phyloP scores from a whole-genome alignment of 2,329 filamentous ascomycete species.

The Phaeosphaeriaceae sp. region DNA sequence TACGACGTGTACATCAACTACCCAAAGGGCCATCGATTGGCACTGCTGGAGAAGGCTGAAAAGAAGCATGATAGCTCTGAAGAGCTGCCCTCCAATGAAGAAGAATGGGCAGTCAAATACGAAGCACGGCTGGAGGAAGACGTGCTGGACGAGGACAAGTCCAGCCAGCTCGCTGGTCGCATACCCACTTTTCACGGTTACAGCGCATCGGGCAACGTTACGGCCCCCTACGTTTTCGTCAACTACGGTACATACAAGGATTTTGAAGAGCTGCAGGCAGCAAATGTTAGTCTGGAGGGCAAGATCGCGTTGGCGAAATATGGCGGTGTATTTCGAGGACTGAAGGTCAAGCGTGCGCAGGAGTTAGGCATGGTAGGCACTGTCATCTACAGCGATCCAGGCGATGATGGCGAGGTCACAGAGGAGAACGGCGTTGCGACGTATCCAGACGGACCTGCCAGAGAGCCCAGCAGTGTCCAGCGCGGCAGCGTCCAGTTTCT shows the following conservation, averaged over 20 bases:
- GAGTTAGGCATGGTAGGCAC: conserved; percentile 88
- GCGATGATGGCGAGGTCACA: conserved; percentile 83
- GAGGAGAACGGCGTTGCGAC: conserved; percentile 79
- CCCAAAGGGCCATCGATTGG: conserved; percentile 56
- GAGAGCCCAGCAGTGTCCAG: conserved; percentile 88
- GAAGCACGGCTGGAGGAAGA: conserved; percentile 86
- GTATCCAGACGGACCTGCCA: conserved; percentile 86
- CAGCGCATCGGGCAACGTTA: conserved; percentile 90
- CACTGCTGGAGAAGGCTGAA: conserved; percentile 49
- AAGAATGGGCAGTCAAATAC: conserved; percentile 69
- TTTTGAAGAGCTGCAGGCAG: conserved; percentile 79
- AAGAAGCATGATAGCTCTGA: conserved; percentile 62
- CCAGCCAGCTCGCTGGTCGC: conserved; percentile 72
- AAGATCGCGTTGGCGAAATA: conserved; percentile 91
- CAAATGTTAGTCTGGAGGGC: conserved; percentile 77
- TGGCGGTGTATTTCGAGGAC: conserved; percentile 82
- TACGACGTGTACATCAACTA: conserved; percentile 63
- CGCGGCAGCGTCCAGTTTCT: conserved; percentile 78
- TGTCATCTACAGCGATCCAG: conserved; percentile 86
- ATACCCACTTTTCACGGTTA: conserved; percentile 96
- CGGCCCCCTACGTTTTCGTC: conserved; percentile 83
- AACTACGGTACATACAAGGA: conserved; percentile 91
- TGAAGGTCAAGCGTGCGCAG: conserved; percentile 92
- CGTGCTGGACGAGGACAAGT: conserved; percentile 81
- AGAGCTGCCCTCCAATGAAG: conserved; percentile 29